Base-by-base conservation (phyloP, 2,329 filamentous ascomycete species). In the Alternaria tenuissima region DNA sequence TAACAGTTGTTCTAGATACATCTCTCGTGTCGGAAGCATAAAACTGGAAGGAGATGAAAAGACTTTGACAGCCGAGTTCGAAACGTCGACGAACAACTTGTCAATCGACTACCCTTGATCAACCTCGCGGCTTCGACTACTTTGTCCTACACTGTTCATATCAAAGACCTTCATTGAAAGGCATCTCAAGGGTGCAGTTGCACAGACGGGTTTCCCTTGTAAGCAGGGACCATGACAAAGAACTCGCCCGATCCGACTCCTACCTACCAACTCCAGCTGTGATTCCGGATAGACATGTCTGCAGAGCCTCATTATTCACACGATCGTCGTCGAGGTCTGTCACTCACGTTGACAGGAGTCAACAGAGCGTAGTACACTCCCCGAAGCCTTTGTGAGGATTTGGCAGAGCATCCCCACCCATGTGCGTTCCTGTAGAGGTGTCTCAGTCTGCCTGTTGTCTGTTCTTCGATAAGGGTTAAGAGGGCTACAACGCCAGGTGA, bases 21-120 rank as follows among this genome's bases (percentile, higher is more conserved):
- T 52, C 20, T 22, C 55, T 6, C 55, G 43, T 12, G 44, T 52
- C 22, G 63, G 66, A 30, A 28, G 22, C 30, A 68, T 74, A 48
- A 65, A 67, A 51, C 61, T 74, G 5, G 63, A 67, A 18, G 71
- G 70, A 16, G 64, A 68, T 1, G 71, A 74, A 44, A 71, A 67
- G 61, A 42, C 59, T 7, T 52, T 73, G 11, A 63, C 41, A 30
- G 67, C 64, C 7, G 53, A 55, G n/a, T 42, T 22, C 11, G 34
- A 49, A 46, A 9, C 43, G 8, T 28, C 18, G 32, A 14, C 51
- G 7, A 18, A 3, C 7, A 18, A 36, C 0, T 8, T 39, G 14
- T 36, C 52, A 16, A 32, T 47, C 9, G 52, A 56, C 52, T 52
- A 48, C 18, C 55, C 56, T n/a, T 62, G 60, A 62, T 48, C 1